Evolutionary conservation across 1,139 yeast species (phyloP).

Genomic region (Pichia inconspicua): DNA sequence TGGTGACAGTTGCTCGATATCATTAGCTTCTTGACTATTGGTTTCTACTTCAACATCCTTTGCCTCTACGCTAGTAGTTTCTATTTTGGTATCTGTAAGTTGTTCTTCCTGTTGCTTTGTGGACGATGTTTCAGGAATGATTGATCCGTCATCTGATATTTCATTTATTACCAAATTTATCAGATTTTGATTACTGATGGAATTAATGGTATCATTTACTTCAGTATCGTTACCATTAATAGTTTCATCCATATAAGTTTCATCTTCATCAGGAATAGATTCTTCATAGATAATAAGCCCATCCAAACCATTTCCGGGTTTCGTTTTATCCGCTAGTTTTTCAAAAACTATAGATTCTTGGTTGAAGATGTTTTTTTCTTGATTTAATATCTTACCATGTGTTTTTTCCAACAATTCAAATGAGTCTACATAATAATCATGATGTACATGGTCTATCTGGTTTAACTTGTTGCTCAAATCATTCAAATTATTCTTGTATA

Average conservation of each 20-base stretch:
- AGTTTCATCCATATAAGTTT: slow-evolving; percentile 37
- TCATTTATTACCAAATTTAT: background rate
- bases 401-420: slow-evolving; percentile 54
- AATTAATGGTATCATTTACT: background rate
- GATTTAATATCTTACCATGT: slow-evolving; percentile 43
- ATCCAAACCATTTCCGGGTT: slow-evolving; percentile 83
- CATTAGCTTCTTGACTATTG: background rate
- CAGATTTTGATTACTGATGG: background rate
- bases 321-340: slow-evolving; percentile 74
- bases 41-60: background rate
- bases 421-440: slow-evolving; percentile 60
- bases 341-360: slow-evolving; percentile 80
- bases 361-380: slow-evolving; percentile 58
- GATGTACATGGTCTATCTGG: slow-evolving; percentile 67
- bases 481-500: slow-evolving; percentile 57
- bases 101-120: background rate
- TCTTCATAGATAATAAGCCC: slow-evolving; percentile 34
- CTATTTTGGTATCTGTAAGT: background rate
- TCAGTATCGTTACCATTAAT: background rate
- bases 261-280: background rate
- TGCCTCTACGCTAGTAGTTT: too few species aligned
- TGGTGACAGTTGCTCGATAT: background rate
- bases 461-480: slow-evolving; percentile 69
- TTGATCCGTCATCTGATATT: background rate
- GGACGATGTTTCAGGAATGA: background rate